phyloP scores from a whole-genome alignment of 768 basidiomycete genomes.

The Crassisporium funariophilum region DNA sequence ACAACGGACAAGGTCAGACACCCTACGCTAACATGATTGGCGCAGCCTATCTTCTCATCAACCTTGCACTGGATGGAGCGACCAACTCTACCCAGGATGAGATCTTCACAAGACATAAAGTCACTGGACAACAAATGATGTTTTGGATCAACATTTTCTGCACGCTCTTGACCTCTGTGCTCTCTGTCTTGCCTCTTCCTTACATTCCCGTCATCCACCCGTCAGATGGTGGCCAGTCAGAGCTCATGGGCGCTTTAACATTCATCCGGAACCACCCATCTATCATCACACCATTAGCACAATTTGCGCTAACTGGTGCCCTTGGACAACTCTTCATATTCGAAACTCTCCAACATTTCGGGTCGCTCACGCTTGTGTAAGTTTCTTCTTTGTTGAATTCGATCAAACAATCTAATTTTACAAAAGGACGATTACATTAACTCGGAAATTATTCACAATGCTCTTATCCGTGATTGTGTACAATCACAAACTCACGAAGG shows the following conservation, averaged over 20 bases:
- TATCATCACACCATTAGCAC: constrained; percentile 69
- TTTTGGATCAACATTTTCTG: constrained; percentile 94
- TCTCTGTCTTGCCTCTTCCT: constrained; percentile 75
- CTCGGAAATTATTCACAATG: constrained; percentile 98
- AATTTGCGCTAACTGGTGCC: constrained; percentile 89
- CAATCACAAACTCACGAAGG: constrained; percentile 77
- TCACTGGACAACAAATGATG: constrained; percentile 98
- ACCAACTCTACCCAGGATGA: constrained; percentile 98
- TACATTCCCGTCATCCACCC: constrained; percentile 85
- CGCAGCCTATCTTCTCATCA: constrained; percentile 75
- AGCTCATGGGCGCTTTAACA: constrained; percentile 65
- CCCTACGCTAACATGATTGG: constrained; percentile 70
- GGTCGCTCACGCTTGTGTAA: constrained; percentile 86
- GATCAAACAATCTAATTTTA: constrained; percentile 12
- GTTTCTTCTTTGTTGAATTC: constrained; percentile 4
- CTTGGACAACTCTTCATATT: constrained; percentile 98
- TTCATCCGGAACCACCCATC: constrained; percentile 82
- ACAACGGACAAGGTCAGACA: constrained; percentile 26
- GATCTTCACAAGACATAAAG: constrained; percentile 78
- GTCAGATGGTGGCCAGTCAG: constrained; percentile 55
- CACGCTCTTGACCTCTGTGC: constrained; percentile 67
- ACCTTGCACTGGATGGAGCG: constrained; percentile 89
- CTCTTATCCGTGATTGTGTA: constrained; percentile 91
- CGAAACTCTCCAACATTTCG: constrained; percentile 91
- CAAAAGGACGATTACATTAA: constrained; percentile 87